These are phyloP conservation scores for Coemansia sp. DNA, from an alignment of 192 early-diverging fungal species.

Conservation along the genomic window DNA sequence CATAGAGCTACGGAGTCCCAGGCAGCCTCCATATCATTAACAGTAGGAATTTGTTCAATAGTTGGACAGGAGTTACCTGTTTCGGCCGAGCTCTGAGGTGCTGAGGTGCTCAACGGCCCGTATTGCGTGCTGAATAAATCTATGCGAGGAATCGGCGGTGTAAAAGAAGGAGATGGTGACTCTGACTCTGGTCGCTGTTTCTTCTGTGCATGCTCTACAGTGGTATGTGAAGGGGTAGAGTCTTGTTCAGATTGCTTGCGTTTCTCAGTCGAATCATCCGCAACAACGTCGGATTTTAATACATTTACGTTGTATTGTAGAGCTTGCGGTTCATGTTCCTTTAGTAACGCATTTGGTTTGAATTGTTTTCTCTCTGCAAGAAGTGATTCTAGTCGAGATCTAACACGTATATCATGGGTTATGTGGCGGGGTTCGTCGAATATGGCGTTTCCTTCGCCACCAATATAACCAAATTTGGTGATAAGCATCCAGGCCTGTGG, in stretches of 20 bases:
- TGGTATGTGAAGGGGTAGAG: background rate
- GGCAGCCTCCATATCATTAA: constrained; percentile 14
- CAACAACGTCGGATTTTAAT: background rate
- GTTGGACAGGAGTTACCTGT: constrained; percentile 1
- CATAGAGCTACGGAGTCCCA: constrained; percentile 24
- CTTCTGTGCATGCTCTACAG: background rate
- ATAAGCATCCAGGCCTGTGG: constrained; percentile 48
- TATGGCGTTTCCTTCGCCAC: constrained; percentile 31
- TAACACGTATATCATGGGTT: constrained; percentile 10
- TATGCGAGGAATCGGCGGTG: background rate
- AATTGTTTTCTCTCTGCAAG: background rate
- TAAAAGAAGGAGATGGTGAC: background rate
- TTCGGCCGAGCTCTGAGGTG: constrained; percentile 1
- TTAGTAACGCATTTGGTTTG: background rate
- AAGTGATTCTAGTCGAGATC: background rate
- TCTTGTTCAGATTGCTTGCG: background rate
- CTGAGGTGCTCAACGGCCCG: background rate
- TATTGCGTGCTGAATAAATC: background rate
- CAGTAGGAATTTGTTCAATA: constrained; percentile 22
- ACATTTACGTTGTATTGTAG: background rate
- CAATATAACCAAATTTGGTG: constrained; percentile 29
- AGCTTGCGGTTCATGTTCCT: background rate
- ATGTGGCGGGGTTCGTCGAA: constrained; percentile 28
- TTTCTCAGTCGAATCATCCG: background rate
- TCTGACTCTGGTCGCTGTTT: background rate